Conservation (phyloP, 2,329 filamentous ascomycete genomes). For the Aspergillus clavatus region DNA sequence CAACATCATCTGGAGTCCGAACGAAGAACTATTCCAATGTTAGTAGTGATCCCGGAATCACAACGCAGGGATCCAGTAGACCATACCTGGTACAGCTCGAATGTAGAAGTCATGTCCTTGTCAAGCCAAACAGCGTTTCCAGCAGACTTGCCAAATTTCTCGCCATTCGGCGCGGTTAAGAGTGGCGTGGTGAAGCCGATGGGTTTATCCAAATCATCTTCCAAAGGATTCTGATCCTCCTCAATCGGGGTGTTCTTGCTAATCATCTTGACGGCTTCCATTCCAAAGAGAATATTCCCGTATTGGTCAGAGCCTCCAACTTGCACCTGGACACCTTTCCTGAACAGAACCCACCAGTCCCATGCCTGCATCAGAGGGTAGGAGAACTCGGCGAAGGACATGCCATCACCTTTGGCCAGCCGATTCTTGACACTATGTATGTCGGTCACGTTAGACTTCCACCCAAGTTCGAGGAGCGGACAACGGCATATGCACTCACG, state of each 20-base stretch:
- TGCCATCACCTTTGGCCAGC: slow-evolving; percentile 78
- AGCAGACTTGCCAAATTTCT: slow-evolving; percentile 91
- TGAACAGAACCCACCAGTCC: slow-evolving; percentile 92
- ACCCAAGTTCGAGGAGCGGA: background rate
- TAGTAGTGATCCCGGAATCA: slow-evolving; percentile 9
- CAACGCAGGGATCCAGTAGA: background rate
- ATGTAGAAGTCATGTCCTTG: slow-evolving; percentile 69
- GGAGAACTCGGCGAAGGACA: slow-evolving; percentile 89
- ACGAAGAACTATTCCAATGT: slow-evolving; percentile 66
- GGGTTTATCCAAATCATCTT: slow-evolving; percentile 46
- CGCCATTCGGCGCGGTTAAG: slow-evolving; percentile 75
- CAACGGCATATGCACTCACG: slow-evolving; percentile 51
- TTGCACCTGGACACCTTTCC: slow-evolving; percentile 69
- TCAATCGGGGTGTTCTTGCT: slow-evolving; percentile 45
- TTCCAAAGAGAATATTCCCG: slow-evolving; percentile 88
- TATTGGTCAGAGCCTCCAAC: slow-evolving; percentile 95
- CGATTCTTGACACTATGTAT: slow-evolving; percentile 67
- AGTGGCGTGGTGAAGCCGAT: slow-evolving; percentile 89
- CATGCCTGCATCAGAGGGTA: slow-evolving; percentile 93
- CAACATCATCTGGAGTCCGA: slow-evolving; percentile 71
- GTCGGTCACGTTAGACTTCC: background rate
- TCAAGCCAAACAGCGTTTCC: slow-evolving; percentile 95
- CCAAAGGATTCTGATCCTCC: slow-evolving; percentile 35
- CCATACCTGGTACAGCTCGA: slow-evolving; percentile 74
- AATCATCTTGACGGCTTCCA: slow-evolving; percentile 76